Base-by-base conservation (phyloP, 176 grass and related monocot genomes). In the Calamus simplicifolius region DNA sequence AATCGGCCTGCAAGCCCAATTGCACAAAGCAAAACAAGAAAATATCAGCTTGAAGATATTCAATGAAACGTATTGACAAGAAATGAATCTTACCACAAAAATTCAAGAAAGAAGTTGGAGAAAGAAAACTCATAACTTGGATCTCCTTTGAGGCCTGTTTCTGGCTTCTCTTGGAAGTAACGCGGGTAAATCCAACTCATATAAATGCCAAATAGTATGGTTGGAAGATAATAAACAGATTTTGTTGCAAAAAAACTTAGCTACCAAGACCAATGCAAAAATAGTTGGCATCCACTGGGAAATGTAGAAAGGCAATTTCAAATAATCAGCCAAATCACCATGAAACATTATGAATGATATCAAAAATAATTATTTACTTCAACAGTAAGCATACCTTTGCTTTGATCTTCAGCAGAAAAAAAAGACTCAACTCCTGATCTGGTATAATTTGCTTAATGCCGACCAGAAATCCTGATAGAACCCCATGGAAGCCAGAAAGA, bases 171-270 rank as follows among this genome's bases (percentile, higher is more conserved):
- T 88, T 98, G 93, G 56, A 98, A 98, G 77, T 92, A 92, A 18
- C 93, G 81, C 67, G 92, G 71, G 69, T 98, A 98, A 75, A 88
- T 88, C 93, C 93, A 98, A 68, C 93, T 88, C 75, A 85, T 77
- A 75, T 98, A 98, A 66, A 88, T 88, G 62, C 93, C 93, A 85
- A 83, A 98, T 62, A 98, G 26, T 72, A 98, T 43, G 65, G 82
- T 58, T 73, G 87, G 93, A 27, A 98, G 78, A 57, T 80, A 92
- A 52, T 84, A 82, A 52, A 98, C 70, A 58, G 82, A 65, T 18
- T 92, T 78, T 48, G 75, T 64, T 26, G 78, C 21, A 3, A 88
- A 85, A 76, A 98, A 83, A 76, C 84, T 92, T 59, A 50, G 58
- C 58, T 70, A 98, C 25, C 35, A 81, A 84, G 50, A 88, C 64